These are phyloP conservation scores for Populus pruinosa DNA, from an alignment of 345 rosid species.

Conservation along the genomic window DNA sequence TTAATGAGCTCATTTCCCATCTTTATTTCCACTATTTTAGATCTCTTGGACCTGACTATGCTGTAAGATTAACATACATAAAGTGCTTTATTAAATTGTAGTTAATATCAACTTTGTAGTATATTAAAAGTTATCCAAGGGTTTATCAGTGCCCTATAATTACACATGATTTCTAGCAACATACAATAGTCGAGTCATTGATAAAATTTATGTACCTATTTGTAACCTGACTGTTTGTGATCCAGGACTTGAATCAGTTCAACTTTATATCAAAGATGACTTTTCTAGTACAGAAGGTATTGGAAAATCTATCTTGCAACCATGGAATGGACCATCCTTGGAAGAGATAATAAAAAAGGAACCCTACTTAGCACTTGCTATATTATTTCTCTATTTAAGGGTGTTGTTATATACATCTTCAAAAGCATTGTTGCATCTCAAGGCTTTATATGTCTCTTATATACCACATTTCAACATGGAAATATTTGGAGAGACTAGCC, in stretches of 20 bases:
- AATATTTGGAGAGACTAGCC: conserved; percentile 88
- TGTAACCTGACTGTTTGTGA: conserved; percentile 4
- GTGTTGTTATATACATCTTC: conserved; percentile 46
- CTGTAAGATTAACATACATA: not conserved
- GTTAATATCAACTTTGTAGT: not conserved
- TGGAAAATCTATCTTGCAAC: conserved; percentile 30
- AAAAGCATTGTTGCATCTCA: conserved; percentile 42
- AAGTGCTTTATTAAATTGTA: not conserved
- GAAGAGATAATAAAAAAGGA: conserved; percentile 48
- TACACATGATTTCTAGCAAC: not conserved
- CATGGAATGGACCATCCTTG: conserved; percentile 29
- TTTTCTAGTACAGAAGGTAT: conserved; percentile 13
- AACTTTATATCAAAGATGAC: conserved; percentile 39
- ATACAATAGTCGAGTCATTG: not conserved
- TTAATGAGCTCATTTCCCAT: not conserved
- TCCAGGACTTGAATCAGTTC: conserved; percentile 65
- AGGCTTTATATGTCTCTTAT: conserved; percentile 52
- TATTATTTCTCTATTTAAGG: conserved; percentile 52
- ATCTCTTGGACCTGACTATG: not conserved
- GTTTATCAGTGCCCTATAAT: not conserved
- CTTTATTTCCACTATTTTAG: not conserved
- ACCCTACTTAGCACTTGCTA: conserved; percentile 53
- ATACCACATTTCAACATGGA: conserved; percentile 69
- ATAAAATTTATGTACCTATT: not conserved
- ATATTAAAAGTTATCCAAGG: not conserved